Evolutionary conservation across 139 green algal genomes (phyloP).

Genomic region (Micractinium sp.): DNA sequence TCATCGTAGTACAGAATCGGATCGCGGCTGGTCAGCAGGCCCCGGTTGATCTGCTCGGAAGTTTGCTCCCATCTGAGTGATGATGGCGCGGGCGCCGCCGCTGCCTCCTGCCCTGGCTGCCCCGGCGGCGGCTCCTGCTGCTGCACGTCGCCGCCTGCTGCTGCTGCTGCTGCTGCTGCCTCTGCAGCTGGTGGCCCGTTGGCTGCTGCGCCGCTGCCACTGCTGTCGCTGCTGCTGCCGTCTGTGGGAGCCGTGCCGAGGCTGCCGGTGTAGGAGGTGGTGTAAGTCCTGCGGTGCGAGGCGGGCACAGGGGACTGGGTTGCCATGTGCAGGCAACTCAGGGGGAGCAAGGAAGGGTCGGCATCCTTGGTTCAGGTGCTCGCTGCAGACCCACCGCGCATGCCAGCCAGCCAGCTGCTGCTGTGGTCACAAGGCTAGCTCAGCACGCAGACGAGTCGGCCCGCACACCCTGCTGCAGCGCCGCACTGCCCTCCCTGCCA

Average conservation of each 20-base stretch:
- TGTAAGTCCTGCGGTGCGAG: slow-evolving; percentile 76
- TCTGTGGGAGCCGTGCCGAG: background rate
- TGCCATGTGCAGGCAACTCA: background rate
- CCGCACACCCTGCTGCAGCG: no score
- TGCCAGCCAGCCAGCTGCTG: no score
- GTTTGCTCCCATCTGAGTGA: slow-evolving; percentile 29
- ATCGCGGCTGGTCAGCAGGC: slow-evolving; percentile 81
- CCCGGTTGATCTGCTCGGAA: slow-evolving; percentile 64
- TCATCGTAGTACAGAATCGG: slow-evolving; percentile 93
- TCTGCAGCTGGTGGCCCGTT: background rate
- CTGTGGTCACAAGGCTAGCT: no score
- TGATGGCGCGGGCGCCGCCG: no score
- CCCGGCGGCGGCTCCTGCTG: background rate
- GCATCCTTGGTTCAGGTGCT: no score
- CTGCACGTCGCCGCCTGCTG: background rate
- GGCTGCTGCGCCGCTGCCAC: background rate
- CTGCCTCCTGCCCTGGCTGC: no score
- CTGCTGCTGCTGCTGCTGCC: background rate
- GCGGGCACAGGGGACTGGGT: background rate
- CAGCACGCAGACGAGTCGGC: no score
- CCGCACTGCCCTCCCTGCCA: no score
- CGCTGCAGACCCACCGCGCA: no score
- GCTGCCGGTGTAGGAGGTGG: slow-evolving; percentile 76
- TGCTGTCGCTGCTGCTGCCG: background rate
- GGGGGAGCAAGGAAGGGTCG: no score